Conservation (phyloP, 106 monocot genomes). For the Hemerocallis citrina region DNA sequence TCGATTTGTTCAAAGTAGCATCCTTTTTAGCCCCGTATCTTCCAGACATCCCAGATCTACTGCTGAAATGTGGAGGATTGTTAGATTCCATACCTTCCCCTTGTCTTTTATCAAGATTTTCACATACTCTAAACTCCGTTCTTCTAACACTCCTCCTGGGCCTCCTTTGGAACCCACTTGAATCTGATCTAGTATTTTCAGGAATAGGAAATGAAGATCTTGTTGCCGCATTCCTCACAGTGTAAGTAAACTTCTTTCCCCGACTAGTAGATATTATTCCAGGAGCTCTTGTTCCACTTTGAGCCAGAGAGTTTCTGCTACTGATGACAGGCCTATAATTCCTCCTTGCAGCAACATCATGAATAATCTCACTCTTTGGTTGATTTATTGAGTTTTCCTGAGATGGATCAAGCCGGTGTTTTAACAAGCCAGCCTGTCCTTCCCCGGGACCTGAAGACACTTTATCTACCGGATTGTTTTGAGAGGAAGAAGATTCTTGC, state of each 20-base stretch:
- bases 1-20: conserved; percentile 15
- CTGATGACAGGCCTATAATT: conserved; percentile 15
- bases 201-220: conserved; percentile 19
- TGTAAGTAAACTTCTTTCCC: conserved; percentile 54
- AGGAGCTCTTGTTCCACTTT: conserved; percentile 22
- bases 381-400: conserved; percentile 16
- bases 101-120: conserved; percentile 33
- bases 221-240: conserved; percentile 28
- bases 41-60: conserved; percentile 8
- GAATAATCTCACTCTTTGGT: conserved; percentile 14
- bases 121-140: conserved; percentile 53
- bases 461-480: conserved; percentile 16
- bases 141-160: conserved; percentile 31
- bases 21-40: conserved; percentile 29
- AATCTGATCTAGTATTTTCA: conserved; percentile 27
- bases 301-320: conserved; percentile 19
- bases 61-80: conserved; percentile 11
- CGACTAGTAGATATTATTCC: conserved; percentile 25
- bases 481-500: conserved; percentile 24
- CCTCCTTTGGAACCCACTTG: conserved; percentile 46
- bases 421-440: conserved; percentile 7
- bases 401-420: conserved; percentile 1
- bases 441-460: not conserved
- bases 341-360: conserved; percentile 18
- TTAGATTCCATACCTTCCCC: conserved; percentile 17